Evolutionary conservation across 768 basidiomycete species (phyloP).

Genomic region (Suillus subluteus): DNA sequence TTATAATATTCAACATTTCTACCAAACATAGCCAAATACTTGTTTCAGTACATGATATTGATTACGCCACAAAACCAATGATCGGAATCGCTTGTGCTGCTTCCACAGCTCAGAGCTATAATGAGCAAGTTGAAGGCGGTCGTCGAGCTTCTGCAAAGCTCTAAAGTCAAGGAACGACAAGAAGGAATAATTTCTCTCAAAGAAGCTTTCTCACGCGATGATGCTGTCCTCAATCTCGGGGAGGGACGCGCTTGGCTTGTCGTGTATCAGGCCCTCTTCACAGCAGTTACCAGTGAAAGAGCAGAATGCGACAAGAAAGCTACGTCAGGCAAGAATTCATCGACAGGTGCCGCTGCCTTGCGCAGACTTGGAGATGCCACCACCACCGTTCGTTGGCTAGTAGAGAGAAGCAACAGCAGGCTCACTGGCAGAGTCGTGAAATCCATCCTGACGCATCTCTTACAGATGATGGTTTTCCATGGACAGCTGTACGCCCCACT

Average conservation of each 20-base stretch:
- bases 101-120: slow-evolving; percentile 9
- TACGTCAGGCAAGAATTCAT: slow-evolving; percentile 45
- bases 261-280: slow-evolving; percentile 76
- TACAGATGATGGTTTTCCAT: slow-evolving; percentile 57
- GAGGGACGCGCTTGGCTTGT: slow-evolving; percentile 57
- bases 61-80: slow-evolving; percentile 19
- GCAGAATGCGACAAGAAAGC: slow-evolving; percentile 43
- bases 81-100: slow-evolving; percentile 4
- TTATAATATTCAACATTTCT: slow-evolving; percentile 30
- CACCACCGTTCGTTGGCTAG: slow-evolving; percentile 70
- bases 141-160: slow-evolving; percentile 55
- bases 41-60: slow-evolving; percentile 8
- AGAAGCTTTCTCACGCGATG: slow-evolving; percentile 51
- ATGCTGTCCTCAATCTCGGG: slow-evolving; percentile 44
- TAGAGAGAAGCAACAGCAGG: slow-evolving; percentile 59
- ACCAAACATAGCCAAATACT: slow-evolving; percentile 36
- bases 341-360: slow-evolving; percentile 48
- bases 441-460: slow-evolving; percentile 66
- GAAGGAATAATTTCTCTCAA: slow-evolving; percentile 61
- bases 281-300: slow-evolving; percentile 66
- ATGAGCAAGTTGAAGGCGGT: slow-evolving; percentile 52
- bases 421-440: slow-evolving; percentile 60
- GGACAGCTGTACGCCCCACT: slow-evolving; percentile 61
- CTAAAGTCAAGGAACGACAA: slow-evolving; percentile 71
- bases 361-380: slow-evolving; percentile 71